These are phyloP conservation scores for Sutorius australiensis DNA, from an alignment of 768 basidiomycete species.

Conservation along the genomic window DNA sequence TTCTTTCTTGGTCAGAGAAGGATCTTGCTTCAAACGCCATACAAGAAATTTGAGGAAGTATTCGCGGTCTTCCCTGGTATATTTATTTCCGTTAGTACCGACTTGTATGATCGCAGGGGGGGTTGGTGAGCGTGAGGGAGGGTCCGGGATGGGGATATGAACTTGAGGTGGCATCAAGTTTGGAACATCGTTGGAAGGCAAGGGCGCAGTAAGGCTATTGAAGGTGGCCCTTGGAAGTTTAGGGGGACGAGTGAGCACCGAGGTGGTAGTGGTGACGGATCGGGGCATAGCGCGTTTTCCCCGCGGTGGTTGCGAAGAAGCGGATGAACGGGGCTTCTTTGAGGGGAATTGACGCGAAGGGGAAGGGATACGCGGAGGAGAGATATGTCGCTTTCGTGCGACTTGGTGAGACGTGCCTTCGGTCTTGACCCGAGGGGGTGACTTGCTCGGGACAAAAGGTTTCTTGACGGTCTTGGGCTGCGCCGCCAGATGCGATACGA, in stretches of 20 bases:
- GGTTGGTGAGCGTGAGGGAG: conserved; percentile 66
- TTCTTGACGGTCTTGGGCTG: conserved; percentile 32
- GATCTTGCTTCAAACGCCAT: conserved; percentile 56
- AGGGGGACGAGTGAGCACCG: conserved; percentile 22
- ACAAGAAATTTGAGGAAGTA: conserved; percentile 65
- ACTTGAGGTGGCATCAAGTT: conserved; percentile 59
- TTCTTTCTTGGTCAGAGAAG: conserved; percentile 49
- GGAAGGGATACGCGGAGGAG: conserved; percentile 7
- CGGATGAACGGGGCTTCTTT: conserved; percentile 19
- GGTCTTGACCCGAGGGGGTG: conserved; percentile 6
- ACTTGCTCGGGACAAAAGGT: conserved; percentile 17
- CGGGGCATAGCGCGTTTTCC: conserved; percentile 22
- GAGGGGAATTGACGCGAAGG: conserved; percentile 27
- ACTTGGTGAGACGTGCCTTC: conserved; percentile 22
- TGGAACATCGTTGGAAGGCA: conserved; percentile 33
- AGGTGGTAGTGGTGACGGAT: conserved; percentile 16
- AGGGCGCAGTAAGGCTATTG: conserved; percentile 55
- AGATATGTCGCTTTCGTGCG: conserved; percentile 36
- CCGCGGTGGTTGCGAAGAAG: conserved; percentile 24
- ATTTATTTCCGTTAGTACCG: conserved; percentile 53
- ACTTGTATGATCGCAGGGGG: conserved; percentile 53
- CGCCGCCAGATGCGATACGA: conserved; percentile 22
- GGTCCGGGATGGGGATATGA: conserved; percentile 54
- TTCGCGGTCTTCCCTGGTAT: conserved; percentile 61
- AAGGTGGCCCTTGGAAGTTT: conserved; percentile 42